Base-by-base conservation (phyloP, 2,329 filamentous ascomycete genomes). In the Aspergillus sp. region DNA sequence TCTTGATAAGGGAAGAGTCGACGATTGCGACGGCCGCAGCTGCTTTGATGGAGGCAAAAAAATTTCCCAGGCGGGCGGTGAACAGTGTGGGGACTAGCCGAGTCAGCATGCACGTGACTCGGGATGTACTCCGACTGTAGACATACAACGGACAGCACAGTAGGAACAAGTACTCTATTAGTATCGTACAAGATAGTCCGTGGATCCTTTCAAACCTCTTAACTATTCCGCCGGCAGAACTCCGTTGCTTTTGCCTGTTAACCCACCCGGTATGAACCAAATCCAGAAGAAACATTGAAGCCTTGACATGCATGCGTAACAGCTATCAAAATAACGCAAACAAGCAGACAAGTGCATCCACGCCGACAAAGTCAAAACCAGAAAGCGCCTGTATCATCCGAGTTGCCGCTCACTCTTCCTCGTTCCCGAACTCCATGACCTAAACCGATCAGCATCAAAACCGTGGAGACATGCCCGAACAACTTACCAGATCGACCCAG, bases 401-500 rank as follows among this genome's bases (percentile, higher is more conserved):
- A 16, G 26, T 27, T 17, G 32, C 26, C 37, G 16, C 35, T n/a
- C n/a, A n/a, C n/a, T n/a, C n/a, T n/a, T 44, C 44, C 32, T 49
- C 48, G 16, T 44, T 34, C 24, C 43, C 43, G 27, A 57, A 49
- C 30, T 53, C 48, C 34, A 55, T 33, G 19, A 56, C 34, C 57
- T 60, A 34, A 24, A 15, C 6, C 15, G 12, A 31, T 49, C 32
- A 49, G 34, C 26, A 24, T 17, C 4, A 31, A 19, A 19, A 13
- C 12, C 10, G 20, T 30, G 14, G 15, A 8, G 2, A n/a, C 15
- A 32, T 17, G 31, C 11, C 15, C 12, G 22, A 26, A 17, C 4
- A 24, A 24, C 68, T 57, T 56, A 86, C 82, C 83, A 94, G 78
- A 54, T 91, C 79, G 45, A 75, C 70, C 86, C 86, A 94, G 12